Evolutionary conservation across 768 basidiomycete species (phyloP).

Genomic region (Russula sp.): DNA sequence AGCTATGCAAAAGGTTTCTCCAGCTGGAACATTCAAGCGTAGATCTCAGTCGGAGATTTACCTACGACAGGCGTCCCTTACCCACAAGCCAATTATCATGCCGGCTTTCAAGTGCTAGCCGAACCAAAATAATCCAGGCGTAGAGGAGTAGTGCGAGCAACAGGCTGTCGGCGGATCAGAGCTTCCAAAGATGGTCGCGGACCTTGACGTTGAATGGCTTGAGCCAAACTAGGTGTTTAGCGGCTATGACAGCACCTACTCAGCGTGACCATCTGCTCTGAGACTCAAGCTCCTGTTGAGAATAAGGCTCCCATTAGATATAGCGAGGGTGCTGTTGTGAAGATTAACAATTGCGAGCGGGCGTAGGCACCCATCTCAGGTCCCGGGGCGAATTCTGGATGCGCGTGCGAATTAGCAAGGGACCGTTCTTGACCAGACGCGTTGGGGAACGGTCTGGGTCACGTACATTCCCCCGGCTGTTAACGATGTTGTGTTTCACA

Average conservation of each 20-base stretch:
- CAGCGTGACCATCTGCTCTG: neutral
- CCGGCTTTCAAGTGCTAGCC: neutral
- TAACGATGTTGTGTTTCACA: neutral
- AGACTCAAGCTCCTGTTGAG: constrained; percentile 3
- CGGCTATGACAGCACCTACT: neutral
- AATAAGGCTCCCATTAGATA: neutral
- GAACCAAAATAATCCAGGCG: neutral
- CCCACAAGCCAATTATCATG: neutral
- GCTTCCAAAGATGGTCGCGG: constrained; percentile 8
- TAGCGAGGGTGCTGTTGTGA: neutral
- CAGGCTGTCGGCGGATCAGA: neutral
- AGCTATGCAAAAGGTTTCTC: neutral
- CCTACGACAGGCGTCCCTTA: neutral
- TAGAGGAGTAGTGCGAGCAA: neutral
- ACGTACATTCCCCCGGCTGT: constrained; percentile 7
- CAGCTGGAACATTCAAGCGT: neutral
- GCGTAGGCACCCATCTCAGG: neutral
- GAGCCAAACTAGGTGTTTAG: neutral
- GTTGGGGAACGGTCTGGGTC: neutral
- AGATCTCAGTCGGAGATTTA: constrained; percentile 3
- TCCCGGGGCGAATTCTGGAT: constrained; percentile 3
- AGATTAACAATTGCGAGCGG: neutral
- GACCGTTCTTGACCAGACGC: neutral
- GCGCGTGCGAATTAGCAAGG: constrained; percentile 6
- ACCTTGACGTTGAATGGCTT: neutral